phyloP scores from a whole-genome alignment of 352 stramenopile species.

The Elongisporangium prolatum region DNA sequence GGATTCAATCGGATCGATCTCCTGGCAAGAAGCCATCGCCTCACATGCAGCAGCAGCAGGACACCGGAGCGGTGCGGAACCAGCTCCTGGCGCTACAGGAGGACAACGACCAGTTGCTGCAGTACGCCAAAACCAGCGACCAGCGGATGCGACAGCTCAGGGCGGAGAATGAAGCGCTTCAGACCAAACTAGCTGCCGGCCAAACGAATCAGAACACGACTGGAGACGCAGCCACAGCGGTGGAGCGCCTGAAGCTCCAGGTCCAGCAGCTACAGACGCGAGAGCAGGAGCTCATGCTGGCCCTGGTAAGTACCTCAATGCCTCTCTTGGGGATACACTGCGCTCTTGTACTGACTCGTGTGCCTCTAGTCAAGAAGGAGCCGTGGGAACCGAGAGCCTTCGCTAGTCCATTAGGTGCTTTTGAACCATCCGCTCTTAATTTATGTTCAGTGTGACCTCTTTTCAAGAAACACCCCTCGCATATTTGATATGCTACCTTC shows the following conservation, averaged over 20 bases:
- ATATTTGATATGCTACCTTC: constrained; percentile 8
- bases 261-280: constrained; percentile 66
- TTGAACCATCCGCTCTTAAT: background rate
- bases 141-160: constrained; percentile 28
- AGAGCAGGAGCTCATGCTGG: constrained; percentile 83
- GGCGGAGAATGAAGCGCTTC: constrained; percentile 42
- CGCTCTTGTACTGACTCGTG: background rate
- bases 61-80: constrained; percentile 20
- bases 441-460: background rate
- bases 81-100: constrained; percentile 56
- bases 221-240: constrained; percentile 9
- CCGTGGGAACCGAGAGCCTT: constrained; percentile 34
- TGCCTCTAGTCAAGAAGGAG: constrained; percentile 38
- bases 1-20: constrained; percentile 1
- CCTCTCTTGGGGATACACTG: background rate
- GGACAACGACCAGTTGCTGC: constrained; percentile 51
- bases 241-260: constrained; percentile 43
- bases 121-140: constrained; percentile 20
- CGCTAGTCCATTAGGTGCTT: background rate
- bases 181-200: constrained; percentile 6
- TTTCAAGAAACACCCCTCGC: background rate
- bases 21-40: constrained; percentile 7
- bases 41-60: constrained; percentile 8
- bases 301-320: constrained; percentile 35
- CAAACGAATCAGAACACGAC: constrained; percentile 11